Evolutionary conservation across 371 early-diverging fungal species (phyloP), one percentile per base, ranked within the genome.

Genomic region (Circinella minor): DNA sequence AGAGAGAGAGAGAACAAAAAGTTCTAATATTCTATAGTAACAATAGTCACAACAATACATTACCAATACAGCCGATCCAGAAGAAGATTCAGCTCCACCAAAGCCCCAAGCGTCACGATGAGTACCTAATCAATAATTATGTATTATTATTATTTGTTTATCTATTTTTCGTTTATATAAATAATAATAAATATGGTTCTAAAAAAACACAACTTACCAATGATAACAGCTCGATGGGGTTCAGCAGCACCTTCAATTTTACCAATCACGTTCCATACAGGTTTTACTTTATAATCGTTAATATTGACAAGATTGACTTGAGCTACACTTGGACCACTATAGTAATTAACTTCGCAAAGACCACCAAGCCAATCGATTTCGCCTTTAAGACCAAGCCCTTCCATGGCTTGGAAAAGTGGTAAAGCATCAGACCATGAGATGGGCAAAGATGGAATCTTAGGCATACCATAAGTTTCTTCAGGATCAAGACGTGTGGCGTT

Each of bases 91-190:
- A 13, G 83, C 80, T 36, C 88, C 90, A 36, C 89, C 89, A 8
- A 81, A 79, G 15, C 81, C 85, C 88, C 89, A 89, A 18, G 91
- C 86, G 69, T 91, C 92, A 61, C 91, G 82, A 57, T 91, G 92
- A 68, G 85, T 88, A 36, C 91, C 84, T 63, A 77, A 39, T 54
- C 54, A 15, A 54, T 54, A 51, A 51, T 47, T 55, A 69, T 63
- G 54, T 70, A 62, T 49, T 61, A 34, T 9, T 37, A 61, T 61
- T n/a, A 61, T 34, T 27, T 27, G 27, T 27, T 27, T 27, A 27
- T 27, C 2, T 27, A 27, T 27, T 27, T 27, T 27, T 27, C 27
- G 0, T 27, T 27, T 27, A 27, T 27, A 27, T n/a, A n/a, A 43
- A 8, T n/a, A 15, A 47, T 10, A 27, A 27, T 27, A 27, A 27